A percentile compares a stretch with the other conserved stretches of the same genome.
These are phyloP conservation scores for Hypoxylon cercidicola DNA, from an alignment of 495 filamentous ascomycete species.

Conservation along the genomic window DNA sequence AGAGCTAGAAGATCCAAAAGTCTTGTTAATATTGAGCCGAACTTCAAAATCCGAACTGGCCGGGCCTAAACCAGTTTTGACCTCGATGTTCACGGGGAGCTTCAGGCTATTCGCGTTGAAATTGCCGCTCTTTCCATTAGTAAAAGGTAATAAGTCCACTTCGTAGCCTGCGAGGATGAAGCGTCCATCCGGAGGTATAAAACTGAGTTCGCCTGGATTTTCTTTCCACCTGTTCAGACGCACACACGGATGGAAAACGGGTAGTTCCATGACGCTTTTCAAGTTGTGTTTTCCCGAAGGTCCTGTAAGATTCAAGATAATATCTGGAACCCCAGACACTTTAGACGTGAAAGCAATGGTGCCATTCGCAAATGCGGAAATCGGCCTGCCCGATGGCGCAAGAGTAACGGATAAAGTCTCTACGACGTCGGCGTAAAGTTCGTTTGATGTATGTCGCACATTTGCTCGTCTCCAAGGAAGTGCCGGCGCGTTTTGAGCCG, in stretches of 20 bases:
- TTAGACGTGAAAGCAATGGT: slow-evolving; percentile 96
- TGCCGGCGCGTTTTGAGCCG: slow-evolving; percentile 56
- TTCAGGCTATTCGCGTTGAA: slow-evolving; percentile 69
- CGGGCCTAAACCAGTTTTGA: slow-evolving; percentile 80
- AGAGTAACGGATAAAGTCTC: slow-evolving; percentile 88
- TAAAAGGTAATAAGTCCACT: slow-evolving; percentile 83
- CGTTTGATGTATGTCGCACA: slow-evolving; percentile 95
- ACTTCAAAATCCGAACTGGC: slow-evolving; percentile 89
- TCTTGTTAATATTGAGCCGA: slow-evolving; percentile 73
- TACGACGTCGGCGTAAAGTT: slow-evolving; percentile 95
- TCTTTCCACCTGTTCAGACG: slow-evolving; percentile 86
- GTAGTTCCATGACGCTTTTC: slow-evolving; percentile 78
- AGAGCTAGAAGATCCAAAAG: slow-evolving; percentile 61
- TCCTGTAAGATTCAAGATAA: slow-evolving; percentile 80
- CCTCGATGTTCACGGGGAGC: slow-evolving; percentile 82
- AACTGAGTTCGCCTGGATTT: slow-evolving; percentile 87
- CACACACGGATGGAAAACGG: slow-evolving; percentile 97
- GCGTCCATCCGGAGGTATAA: slow-evolving; percentile 94
- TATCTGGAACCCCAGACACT: slow-evolving; percentile 91
- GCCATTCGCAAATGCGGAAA: slow-evolving; percentile 88
- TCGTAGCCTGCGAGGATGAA: slow-evolving; percentile 96
- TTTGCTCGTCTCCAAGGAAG: slow-evolving; percentile 89
- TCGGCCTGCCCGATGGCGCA: slow-evolving; percentile 86
- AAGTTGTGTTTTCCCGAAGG: slow-evolving; percentile 81
- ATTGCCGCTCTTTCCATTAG: slow-evolving; percentile 51